These are phyloP conservation scores for Panaeolus cyanescens DNA, from an alignment of 768 basidiomycete species.

Conservation along the genomic window DNA sequence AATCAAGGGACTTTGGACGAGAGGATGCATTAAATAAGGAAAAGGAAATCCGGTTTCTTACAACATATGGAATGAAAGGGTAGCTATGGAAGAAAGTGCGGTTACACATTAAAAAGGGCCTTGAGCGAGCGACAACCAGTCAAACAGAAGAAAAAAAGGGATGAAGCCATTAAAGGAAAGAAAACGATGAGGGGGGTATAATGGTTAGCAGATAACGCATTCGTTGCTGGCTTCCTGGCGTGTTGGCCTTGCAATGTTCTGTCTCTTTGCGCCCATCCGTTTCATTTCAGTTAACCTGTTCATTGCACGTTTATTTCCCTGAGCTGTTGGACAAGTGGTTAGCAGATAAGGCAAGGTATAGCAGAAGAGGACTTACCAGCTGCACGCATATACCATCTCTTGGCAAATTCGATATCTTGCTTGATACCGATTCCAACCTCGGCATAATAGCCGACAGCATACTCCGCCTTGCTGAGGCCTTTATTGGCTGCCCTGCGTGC, in stretches of 20 bases:
- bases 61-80: background rate
- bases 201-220: conserved; percentile 64
- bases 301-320: conserved; percentile 99
- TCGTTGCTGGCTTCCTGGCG: conserved; percentile 93
- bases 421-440: conserved; percentile 98
- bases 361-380: conserved; percentile 66
- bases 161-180: too few relatives aligned
- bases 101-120: conserved; percentile 1
- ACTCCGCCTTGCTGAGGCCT: conserved; percentile 95
- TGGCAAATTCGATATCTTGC: conserved; percentile 93
- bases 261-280: conserved; percentile 76
- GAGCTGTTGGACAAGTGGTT: conserved; percentile 51
- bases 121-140: background rate
- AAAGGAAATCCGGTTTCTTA: background rate
- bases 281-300: conserved; percentile 94
- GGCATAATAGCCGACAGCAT: conserved; percentile 98
- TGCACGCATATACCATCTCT: conserved; percentile 98
- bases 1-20: background rate
- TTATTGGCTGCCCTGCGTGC: conserved; percentile 95
- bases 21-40: background rate
- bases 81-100: background rate
- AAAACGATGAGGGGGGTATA: conserved; percentile 3
- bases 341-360: background rate
- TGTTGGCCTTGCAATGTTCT: conserved; percentile 82
- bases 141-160: background rate